These are phyloP conservation scores for Geosmithia flava DNA, from an alignment of 2,329 filamentous ascomycete species.

Conservation along the genomic window DNA sequence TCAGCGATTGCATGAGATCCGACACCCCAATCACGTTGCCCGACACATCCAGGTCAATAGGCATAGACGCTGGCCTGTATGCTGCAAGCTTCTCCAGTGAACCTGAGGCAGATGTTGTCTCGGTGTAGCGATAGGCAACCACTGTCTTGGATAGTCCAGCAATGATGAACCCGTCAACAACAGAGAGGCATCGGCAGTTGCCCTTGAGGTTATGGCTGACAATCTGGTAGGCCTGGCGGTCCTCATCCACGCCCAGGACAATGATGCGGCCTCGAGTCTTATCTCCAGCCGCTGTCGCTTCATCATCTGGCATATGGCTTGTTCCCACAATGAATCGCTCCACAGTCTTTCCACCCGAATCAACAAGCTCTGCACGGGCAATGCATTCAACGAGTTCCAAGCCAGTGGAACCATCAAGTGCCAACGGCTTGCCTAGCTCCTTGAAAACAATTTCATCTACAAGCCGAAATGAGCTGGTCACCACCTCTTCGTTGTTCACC, in stretches of 20 bases:
- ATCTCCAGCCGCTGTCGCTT: slow-evolving; percentile 16
- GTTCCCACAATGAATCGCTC: slow-evolving; percentile 92
- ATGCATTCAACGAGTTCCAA: slow-evolving; percentile 76
- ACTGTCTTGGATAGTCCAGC: slow-evolving; percentile 86
- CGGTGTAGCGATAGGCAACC: slow-evolving; percentile 41
- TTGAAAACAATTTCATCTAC: slow-evolving; percentile 86
- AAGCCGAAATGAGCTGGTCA: slow-evolving; percentile 72
- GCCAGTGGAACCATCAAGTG: slow-evolving; percentile 35
- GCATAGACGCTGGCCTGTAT: slow-evolving; percentile 73
- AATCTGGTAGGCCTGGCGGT: slow-evolving; percentile 62
- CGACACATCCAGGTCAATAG: slow-evolving; percentile 66
- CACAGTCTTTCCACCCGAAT: slow-evolving; percentile 36
- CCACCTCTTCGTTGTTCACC: slow-evolving; percentile 56
- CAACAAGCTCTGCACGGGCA: slow-evolving; percentile 61
- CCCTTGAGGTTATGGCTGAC: slow-evolving; percentile 60
- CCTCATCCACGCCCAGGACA: slow-evolving; percentile 68
- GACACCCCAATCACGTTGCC: slow-evolving; percentile 70
- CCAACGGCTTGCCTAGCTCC: slow-evolving; percentile 56
- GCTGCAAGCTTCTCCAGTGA: slow-evolving; percentile 58
- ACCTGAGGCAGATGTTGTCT: slow-evolving; percentile 41
- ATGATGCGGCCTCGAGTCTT: slow-evolving; percentile 61
- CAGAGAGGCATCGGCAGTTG: slow-evolving; percentile 65
- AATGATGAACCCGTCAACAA: slow-evolving; percentile 62
- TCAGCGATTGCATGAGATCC: slow-evolving; percentile 88
- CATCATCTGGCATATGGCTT: slow-evolving; percentile 47